Conservation (phyloP, 202 grass and related monocot species). For the Bolboschoenoplectus hybrid region DNA sequence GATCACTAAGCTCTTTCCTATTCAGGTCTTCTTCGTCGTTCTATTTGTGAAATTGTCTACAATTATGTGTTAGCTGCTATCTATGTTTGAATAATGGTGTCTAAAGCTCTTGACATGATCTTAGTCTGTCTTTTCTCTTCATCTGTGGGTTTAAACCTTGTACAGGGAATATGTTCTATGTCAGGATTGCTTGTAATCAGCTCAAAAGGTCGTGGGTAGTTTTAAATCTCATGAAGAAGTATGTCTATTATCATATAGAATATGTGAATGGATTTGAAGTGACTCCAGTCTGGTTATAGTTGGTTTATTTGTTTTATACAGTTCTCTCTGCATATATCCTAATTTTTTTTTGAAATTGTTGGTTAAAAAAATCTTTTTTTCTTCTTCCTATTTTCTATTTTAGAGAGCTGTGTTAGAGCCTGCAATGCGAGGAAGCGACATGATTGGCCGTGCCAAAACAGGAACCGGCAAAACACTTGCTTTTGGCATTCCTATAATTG, state of each 20-base stretch:
- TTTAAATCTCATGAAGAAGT: not conserved
- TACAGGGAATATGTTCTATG: not conserved
- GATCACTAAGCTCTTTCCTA: conserved; percentile 91
- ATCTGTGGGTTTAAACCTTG: not conserved
- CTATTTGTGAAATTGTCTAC: not conserved
- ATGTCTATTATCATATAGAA: not conserved
- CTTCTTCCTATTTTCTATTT: conserved; percentile 35
- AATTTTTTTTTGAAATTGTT: not conserved
- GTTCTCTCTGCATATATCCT: not conserved
- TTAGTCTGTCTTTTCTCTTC: not conserved
- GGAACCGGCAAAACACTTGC: conserved; percentile 93
- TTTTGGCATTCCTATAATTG: conserved; percentile 95
- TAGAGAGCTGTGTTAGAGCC: conserved; percentile 93
- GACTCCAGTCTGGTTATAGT: not conserved
- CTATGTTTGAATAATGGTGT: not conserved
- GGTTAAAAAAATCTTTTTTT: conserved; percentile 4
- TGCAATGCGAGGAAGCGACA: conserved; percentile 90
- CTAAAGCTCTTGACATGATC: not conserved
- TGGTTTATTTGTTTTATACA: not conserved
- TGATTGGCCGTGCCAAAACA: conserved; percentile 92
- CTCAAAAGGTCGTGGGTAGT: not conserved
- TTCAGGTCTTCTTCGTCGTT: conserved; percentile 55
- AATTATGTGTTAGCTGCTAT: not conserved
- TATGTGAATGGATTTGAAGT: conserved; percentile 5
- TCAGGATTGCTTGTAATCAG: not conserved